A percentile compares a stretch with the other conserved stretches of the same genome.
These are phyloP conservation scores for Hypoxylon sp. DNA, from an alignment of 2,329 filamentous ascomycete genomes.

Conservation along the genomic window DNA sequence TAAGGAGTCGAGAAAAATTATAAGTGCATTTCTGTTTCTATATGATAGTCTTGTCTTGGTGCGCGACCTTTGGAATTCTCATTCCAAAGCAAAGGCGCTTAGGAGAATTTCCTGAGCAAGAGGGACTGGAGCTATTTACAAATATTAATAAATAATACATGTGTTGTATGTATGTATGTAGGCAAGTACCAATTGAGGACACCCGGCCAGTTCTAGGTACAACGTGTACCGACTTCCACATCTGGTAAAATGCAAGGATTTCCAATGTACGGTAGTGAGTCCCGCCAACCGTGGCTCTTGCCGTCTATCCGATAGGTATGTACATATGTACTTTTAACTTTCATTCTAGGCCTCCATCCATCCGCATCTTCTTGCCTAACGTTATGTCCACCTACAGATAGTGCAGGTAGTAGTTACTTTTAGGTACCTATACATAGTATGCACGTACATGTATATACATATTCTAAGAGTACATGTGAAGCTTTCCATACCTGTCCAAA, in stretches of 20 bases:
- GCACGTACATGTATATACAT: too few relatives aligned
- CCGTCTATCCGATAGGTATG: slow-evolving; percentile 15
- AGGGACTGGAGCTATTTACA: slow-evolving; percentile 13
- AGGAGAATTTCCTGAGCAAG: slow-evolving; percentile 17
- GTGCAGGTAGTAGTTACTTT: neutral
- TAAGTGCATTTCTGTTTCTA: slow-evolving; percentile 16
- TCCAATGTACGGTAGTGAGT: neutral
- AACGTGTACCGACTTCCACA: slow-evolving; percentile 20
- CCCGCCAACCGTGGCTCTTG: slow-evolving; percentile 4
- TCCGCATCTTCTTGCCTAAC: slow-evolving; percentile 1
- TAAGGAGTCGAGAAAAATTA: slow-evolving; percentile 12
- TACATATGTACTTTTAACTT: neutral
- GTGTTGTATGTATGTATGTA: slow-evolving; percentile 14
- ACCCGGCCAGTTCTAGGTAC: slow-evolving; percentile 21
- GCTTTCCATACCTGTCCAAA: neutral
- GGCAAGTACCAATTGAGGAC: slow-evolving; percentile 30
- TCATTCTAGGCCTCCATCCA: neutral
- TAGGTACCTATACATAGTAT: too few relatives aligned
- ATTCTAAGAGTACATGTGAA: too few relatives aligned
- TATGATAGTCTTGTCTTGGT: slow-evolving; percentile 11
- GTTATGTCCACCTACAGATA: slow-evolving; percentile 9
- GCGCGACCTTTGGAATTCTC: slow-evolving; percentile 14
- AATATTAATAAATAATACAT: slow-evolving; percentile 9
- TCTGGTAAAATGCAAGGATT: slow-evolving; percentile 21
- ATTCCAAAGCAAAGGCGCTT: slow-evolving; percentile 14